A percentile compares a stretch with the other conserved stretches of the same genome.
phyloP scores from a whole-genome alignment of 345 rosid species.

The Syzygium aqueum region DNA sequence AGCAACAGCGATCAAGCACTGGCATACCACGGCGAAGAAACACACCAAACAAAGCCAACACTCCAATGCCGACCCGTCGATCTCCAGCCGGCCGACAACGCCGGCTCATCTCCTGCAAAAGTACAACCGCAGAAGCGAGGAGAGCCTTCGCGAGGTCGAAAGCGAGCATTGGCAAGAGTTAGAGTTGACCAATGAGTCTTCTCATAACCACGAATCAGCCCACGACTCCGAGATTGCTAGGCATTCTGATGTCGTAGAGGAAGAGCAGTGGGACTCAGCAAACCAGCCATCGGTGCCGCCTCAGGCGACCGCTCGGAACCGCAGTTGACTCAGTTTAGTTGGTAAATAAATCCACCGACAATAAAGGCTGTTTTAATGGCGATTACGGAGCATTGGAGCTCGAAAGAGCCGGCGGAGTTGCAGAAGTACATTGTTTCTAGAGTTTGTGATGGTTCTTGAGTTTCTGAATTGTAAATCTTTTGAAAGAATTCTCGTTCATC shows the following conservation, averaged over 20 bases:
- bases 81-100: slow-evolving; percentile 64
- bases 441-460: not conserved
- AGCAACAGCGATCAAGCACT: slow-evolving; percentile 55
- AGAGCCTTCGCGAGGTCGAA: slow-evolving; percentile 25
- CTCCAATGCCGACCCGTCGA: slow-evolving; percentile 25
- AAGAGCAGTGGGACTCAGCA: not conserved
- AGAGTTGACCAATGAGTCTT: slow-evolving; percentile 13
- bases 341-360: not conserved
- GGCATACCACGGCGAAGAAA: slow-evolving; percentile 65
- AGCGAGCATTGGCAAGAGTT: slow-evolving; percentile 42
- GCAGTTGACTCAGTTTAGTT: not conserved
- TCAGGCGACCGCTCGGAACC: not conserved
- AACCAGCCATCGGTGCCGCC: not conserved
- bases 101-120: slow-evolving; percentile 59
- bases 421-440: not conserved
- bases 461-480: not conserved
- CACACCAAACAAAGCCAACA: slow-evolving; percentile 52
- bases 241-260: slow-evolving; percentile 2
- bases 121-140: slow-evolving; percentile 28
- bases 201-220: not conserved
- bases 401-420: not conserved
- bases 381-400: not conserved
- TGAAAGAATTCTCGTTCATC: not conserved
- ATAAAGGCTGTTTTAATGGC: not conserved
- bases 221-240: not conserved